Evolutionary conservation across 768 basidiomycete species (phyloP).

Genomic region (Tricholoma matsutake): DNA sequence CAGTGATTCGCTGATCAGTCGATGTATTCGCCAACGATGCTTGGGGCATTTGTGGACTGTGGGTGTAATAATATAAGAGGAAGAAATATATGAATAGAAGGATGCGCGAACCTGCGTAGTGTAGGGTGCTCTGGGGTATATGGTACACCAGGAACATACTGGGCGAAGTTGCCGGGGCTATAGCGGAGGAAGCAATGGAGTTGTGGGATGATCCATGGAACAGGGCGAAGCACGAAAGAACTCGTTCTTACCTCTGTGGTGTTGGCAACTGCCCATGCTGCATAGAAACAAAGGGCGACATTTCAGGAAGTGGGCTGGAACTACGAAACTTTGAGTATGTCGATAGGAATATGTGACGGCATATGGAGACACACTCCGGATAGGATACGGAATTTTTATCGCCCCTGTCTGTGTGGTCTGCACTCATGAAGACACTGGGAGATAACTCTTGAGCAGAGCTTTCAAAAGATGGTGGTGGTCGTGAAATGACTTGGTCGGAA

Average conservation of each 20-base stretch:
- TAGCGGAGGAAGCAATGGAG: neutral
- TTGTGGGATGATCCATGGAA: too few relatives aligned
- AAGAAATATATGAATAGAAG: neutral
- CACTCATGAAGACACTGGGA: constrained; percentile 5
- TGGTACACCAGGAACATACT: constrained; percentile 18
- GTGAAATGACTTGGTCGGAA: neutral
- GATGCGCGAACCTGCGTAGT: constrained; percentile 17
- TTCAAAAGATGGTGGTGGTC: neutral
- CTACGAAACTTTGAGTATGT: constrained; percentile 10
- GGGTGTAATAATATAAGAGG: neutral
- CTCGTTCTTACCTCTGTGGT: constrained; percentile 24
- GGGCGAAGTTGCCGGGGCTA: constrained; percentile 29
- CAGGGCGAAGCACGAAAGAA: neutral
- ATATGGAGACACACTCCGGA: constrained; percentile 9
- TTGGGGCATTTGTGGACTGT: constrained; percentile 16
- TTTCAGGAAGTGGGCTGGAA: constrained; percentile 12
- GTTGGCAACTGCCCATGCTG: constrained; percentile 34
- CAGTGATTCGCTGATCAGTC: constrained; percentile 11
- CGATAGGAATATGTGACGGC: neutral
- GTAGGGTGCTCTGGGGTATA: constrained; percentile 29
- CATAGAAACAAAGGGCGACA: constrained; percentile 21
- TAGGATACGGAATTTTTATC: constrained; percentile 9
- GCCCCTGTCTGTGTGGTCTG: constrained; percentile 3
- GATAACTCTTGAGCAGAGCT: constrained; percentile 5
- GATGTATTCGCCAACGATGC: constrained; percentile 7